Evolutionary conservation across 1,284 basidiomycete species (phyloP), one percentile per base, ranked within the genome.

Genomic region (Tetrapyrgos nigripes): DNA sequence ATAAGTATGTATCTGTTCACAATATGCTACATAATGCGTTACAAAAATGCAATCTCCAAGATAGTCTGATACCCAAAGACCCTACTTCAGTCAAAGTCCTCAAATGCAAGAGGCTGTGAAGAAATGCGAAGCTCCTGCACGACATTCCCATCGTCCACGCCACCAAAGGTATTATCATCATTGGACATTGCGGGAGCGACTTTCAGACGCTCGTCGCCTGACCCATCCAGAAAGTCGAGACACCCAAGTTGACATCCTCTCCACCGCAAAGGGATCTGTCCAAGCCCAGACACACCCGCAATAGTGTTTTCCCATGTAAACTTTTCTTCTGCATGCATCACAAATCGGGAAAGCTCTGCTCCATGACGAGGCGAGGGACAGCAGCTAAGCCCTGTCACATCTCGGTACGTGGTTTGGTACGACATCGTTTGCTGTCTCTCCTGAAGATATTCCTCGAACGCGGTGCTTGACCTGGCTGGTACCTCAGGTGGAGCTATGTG

Each of bases 261-360:
- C 89, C 90, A 92, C 53, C 77, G 70, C 37, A 92, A 60, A n/a
- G 89, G 87, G 10, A 89, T 85, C 2, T 73, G 64, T 11, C 84
- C 85, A 0, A 89, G 74, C 9, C 75, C 69, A 9, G 52, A 33
- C 28, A 80, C 75, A 3, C 84, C 84, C 0, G 83, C 86, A 43
- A 91, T 71, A 13, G 63, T 71, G 2, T 70, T 74, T 68, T 86
- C 87, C 90, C 91, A 92, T 3, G 85, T 83, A 61, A 80, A 82
- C 46, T 87, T 73, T 68, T 89, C 84, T 65, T 88, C 89, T 0
- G 81, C 82, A 54, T 82, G 86, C 24, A 68, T 70, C 13, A 88
- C 79, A 63, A 87, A 92, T 10, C 83, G 70, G n/a, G 65, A 66
- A 1, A 47, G 63, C 53, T 48, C 53, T 59, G 58, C 56, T 29